A percentile compares a stretch with the other conserved stretches of the same genome.
These are phyloP conservation scores for Paratinospora sagittata DNA, from an alignment of 164 flowering plant genomes.

Conservation along the genomic window DNA sequence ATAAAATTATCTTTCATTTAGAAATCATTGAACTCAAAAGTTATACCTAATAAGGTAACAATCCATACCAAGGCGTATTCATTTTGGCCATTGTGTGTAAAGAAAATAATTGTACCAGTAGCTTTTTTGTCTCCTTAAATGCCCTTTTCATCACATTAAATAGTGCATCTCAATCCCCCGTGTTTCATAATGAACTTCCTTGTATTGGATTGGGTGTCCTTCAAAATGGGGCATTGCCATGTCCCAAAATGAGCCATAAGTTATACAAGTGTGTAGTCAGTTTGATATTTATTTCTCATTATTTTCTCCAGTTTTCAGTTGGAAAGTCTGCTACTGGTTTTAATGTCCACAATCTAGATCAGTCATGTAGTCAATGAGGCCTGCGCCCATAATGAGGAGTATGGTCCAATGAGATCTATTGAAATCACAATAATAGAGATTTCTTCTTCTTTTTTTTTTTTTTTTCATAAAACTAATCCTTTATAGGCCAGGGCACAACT, in stretches of 20 bases:
- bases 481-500: too few relatives aligned
- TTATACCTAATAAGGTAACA: too few relatives aligned
- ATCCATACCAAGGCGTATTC: too few relatives aligned
- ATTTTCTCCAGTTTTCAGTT: neutral
- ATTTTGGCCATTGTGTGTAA: neutral
- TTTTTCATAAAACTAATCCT: neutral
- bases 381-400: neutral
- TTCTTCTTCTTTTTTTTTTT: too few relatives aligned
- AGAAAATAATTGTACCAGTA: neutral
- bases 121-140: too few relatives aligned
- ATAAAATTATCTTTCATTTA: too few relatives aligned
- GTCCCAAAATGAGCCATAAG: neutral
- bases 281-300: neutral
- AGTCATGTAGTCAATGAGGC: neutral
- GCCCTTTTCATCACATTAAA: too few relatives aligned
- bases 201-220: neutral
- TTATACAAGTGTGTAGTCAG: neutral
- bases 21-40: too few relatives aligned
- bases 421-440: neutral
- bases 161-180: too few relatives aligned
- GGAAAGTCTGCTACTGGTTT: neutral
- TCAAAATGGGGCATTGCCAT: neutral
- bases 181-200: too few relatives aligned
- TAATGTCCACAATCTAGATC: neutral
- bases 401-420: neutral